Percentiles rank a stretch among this genome's conserved stretches.
These are phyloP conservation scores for Candida patagonica DNA, from an alignment of 805 yeast species.

Conservation along the genomic window DNA sequence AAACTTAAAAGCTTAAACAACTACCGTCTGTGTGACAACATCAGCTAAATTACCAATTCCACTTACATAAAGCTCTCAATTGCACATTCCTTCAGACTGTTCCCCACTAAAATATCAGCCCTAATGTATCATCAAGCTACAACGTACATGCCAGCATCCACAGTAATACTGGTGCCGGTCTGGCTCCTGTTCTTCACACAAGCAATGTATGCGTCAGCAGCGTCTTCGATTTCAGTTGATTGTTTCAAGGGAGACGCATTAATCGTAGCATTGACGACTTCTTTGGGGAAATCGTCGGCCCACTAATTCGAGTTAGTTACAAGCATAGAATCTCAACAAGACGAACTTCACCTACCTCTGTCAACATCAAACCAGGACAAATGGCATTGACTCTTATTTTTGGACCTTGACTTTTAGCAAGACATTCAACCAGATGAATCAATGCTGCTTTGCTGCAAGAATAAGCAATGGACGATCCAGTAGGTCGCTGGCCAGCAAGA, in stretches of 20 bases:
- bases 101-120: too few species aligned
- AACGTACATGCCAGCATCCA: slow-evolving; percentile 30
- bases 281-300: slow-evolving; percentile 23
- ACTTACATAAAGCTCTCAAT: too few species aligned
- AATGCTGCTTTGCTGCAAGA: slow-evolving; percentile 28
- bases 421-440: slow-evolving; percentile 23
- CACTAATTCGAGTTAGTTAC: slow-evolving; percentile 10
- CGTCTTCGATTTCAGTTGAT: slow-evolving; percentile 16
- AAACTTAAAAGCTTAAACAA: too few species aligned
- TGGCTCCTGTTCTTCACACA: slow-evolving; percentile 19
- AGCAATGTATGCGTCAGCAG: slow-evolving; percentile 20
- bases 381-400: slow-evolving; percentile 17
- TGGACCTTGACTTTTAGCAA: slow-evolving; percentile 22
- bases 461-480: slow-evolving; percentile 30
- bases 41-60: too few species aligned
- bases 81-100: too few species aligned
- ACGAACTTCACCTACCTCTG: slow-evolving; percentile 11
- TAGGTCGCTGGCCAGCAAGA: slow-evolving; percentile 28
- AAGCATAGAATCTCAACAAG: too few species aligned
- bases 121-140: background rate
- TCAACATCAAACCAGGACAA: slow-evolving; percentile 19
- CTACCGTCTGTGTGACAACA: too few species aligned
- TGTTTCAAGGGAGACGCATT: slow-evolving; percentile 11
- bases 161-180: slow-evolving; percentile 28
- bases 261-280: slow-evolving; percentile 12